A percentile compares a stretch with the other conserved stretches of the same genome.
These are phyloP conservation scores for Lasiosphaeris hirsuta DNA, from an alignment of 495 filamentous ascomycete genomes.

Conservation along the genomic window DNA sequence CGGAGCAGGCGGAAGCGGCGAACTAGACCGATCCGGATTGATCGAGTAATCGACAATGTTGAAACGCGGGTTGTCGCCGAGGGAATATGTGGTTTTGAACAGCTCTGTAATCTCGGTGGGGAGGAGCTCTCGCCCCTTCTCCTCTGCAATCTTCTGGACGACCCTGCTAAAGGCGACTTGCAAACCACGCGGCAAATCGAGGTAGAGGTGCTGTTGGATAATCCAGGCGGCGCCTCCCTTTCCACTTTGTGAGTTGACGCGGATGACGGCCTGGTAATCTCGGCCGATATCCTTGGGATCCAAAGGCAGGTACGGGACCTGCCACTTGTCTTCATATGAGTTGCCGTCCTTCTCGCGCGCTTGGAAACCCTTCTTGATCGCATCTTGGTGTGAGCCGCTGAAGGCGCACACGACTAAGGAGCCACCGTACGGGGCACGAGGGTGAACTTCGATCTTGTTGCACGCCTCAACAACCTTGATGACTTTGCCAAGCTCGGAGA, in stretches of 20 bases:
- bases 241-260: slow-evolving; percentile 93
- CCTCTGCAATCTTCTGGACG: slow-evolving; percentile 72
- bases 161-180: slow-evolving; percentile 88
- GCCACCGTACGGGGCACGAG: slow-evolving; percentile 84
- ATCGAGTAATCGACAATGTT: slow-evolving; percentile 90
- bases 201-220: slow-evolving; percentile 80
- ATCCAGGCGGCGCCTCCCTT: slow-evolving; percentile 97
- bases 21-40: slow-evolving; percentile 74
- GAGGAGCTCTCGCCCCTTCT: slow-evolving; percentile 78
- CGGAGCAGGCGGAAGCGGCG: slow-evolving; percentile 64
- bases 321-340: slow-evolving; percentile 58
- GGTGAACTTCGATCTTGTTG: slow-evolving; percentile 93
- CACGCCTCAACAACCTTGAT: slow-evolving; percentile 88
- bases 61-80: slow-evolving; percentile 79
- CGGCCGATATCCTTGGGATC: slow-evolving; percentile 92
- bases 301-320: slow-evolving; percentile 86
- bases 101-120: slow-evolving; percentile 77
- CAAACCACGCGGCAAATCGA: slow-evolving; percentile 88
- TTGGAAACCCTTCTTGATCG: slow-evolving; percentile 96
- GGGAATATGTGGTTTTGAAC: slow-evolving; percentile 85
- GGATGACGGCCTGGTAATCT: slow-evolving; percentile 95
- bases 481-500: slow-evolving; percentile 82
- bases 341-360: slow-evolving; percentile 58
- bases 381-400: slow-evolving; percentile 91
- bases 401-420: slow-evolving; percentile 87